Conservation (phyloP, 2,329 filamentous ascomycete genomes). For the Trichothecium sympodiale region DNA sequence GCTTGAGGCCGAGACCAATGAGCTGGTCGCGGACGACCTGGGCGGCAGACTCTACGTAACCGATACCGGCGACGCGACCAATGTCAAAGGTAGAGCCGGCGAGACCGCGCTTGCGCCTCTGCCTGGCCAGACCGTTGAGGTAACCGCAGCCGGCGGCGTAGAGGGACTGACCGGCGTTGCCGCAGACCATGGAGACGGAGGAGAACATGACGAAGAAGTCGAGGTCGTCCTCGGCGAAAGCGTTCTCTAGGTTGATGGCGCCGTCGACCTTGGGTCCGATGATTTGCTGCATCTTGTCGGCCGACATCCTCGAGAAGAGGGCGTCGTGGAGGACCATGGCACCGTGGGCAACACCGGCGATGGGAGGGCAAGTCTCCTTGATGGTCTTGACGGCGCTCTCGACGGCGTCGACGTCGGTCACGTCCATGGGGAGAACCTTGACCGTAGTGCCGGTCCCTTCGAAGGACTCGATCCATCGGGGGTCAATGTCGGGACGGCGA, state of each 20-base stretch:
- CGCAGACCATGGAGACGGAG: constrained; percentile 15
- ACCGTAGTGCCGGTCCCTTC: constrained; percentile 2
- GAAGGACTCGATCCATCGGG: constrained; percentile 5
- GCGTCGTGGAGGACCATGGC: constrained; percentile 31
- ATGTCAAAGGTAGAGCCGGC: constrained; percentile 28
- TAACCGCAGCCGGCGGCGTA: constrained; percentile 34
- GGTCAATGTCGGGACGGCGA: constrained; percentile 19
- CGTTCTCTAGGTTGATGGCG: constrained; percentile 16
- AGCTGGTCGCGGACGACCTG: constrained; percentile 8
- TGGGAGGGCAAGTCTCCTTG: constrained; percentile 14
- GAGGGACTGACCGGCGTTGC: constrained; percentile 26
- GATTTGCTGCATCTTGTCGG: constrained; percentile 12
- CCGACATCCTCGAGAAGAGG: constrained; percentile 16
- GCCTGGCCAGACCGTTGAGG: constrained; percentile 24
- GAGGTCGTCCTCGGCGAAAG: constrained; percentile 16
- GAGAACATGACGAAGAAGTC: constrained; percentile 27
- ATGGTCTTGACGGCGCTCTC: constrained; percentile 10
- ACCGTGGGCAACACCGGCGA: constrained; percentile 30
- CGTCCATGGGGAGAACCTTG: neutral
- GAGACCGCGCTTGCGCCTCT: constrained; percentile 21
- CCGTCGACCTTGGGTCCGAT: constrained; percentile 25
- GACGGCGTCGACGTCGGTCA: constrained; percentile 1
- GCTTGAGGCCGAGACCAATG: constrained; percentile 8
- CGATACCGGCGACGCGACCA: constrained; percentile 24
- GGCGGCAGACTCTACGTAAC: constrained; percentile 21